Conservation (phyloP, 2,329 filamentous ascomycete genomes). For the Pseudocercospora vitis region DNA sequence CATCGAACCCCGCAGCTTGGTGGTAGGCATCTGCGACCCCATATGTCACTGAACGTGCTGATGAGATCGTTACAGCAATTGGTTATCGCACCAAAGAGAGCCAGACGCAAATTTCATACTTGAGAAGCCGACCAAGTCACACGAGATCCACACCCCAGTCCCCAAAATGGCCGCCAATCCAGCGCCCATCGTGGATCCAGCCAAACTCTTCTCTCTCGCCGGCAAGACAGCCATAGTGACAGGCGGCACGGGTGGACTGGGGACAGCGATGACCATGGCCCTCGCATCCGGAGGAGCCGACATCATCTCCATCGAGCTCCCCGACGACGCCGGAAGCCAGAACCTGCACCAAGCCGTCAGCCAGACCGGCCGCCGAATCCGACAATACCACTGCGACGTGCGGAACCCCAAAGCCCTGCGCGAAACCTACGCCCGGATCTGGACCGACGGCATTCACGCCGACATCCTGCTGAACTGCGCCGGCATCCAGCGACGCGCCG, state of each 20-base stretch:
- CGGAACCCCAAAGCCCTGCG: conserved; percentile 18
- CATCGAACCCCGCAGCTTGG: not conserved
- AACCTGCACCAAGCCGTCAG: conserved; percentile 12
- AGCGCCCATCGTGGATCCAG: conserved; percentile 20
- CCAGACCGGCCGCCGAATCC: conserved; percentile 16
- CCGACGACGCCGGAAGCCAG: conserved; percentile 17
- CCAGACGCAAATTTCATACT: too few relatives aligned
- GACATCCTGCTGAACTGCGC: conserved; percentile 36
- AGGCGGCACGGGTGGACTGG: conserved; percentile 27
- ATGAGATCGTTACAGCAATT: too few relatives aligned
- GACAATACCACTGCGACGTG: conserved; percentile 24
- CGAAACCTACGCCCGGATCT: conserved; percentile 23
- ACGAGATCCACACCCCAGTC: not conserved
- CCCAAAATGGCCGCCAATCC: conserved; percentile 4
- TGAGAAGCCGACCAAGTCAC: too few relatives aligned
- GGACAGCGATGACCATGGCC: conserved; percentile 40
- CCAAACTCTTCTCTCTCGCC: conserved; percentile 24
- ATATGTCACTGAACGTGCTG: too few relatives aligned
- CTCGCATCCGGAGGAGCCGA: conserved; percentile 27
- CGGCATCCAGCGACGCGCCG: conserved; percentile 33
- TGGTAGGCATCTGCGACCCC: not conserved
- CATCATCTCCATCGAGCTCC: conserved; percentile 36
- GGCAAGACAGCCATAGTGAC: conserved; percentile 29
- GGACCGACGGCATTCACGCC: conserved; percentile 28
- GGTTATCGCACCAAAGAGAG: too few relatives aligned